Percentiles rank a stretch among this genome's conserved stretches.
Conservation (phyloP, 495 filamentous ascomycete genomes). For the Clavariopsis aquatica region DNA sequence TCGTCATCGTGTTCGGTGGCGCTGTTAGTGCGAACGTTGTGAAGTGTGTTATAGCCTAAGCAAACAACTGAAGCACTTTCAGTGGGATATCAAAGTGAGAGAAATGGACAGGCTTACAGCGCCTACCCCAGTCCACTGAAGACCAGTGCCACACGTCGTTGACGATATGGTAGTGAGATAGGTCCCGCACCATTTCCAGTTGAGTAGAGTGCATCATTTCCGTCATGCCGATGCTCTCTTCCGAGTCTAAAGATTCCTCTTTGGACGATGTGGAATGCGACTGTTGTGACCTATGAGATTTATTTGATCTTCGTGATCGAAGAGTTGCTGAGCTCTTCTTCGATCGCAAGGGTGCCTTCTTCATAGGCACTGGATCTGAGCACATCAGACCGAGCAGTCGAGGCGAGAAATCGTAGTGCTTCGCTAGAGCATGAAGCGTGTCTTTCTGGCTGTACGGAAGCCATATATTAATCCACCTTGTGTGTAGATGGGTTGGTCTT, state of each 20-base stretch:
- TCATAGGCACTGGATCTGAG: slow-evolving; percentile 52
- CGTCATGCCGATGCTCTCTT: slow-evolving; percentile 38
- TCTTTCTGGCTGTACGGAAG: slow-evolving; percentile 61
- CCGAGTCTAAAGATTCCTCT: slow-evolving; percentile 27
- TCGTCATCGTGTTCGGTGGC: slow-evolving; percentile 40
- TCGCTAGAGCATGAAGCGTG: slow-evolving; percentile 55
- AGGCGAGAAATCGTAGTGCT: slow-evolving; percentile 67
- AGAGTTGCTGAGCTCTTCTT: slow-evolving; percentile 30
- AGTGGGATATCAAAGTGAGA: neutral
- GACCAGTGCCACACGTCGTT: slow-evolving; percentile 68
- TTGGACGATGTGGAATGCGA: slow-evolving; percentile 8
- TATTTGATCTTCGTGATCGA: slow-evolving; percentile 25
- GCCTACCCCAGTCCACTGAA: slow-evolving; percentile 60
- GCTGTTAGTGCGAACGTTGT: slow-evolving; percentile 52
- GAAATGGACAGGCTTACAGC: slow-evolving; percentile 47
- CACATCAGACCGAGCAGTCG: slow-evolving; percentile 68
- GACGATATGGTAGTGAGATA: slow-evolving; percentile 55
- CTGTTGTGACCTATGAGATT: slow-evolving; percentile 28
- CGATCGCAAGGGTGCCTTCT: slow-evolving; percentile 22
- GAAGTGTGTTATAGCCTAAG: slow-evolving; percentile 79
- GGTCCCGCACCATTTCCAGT: slow-evolving; percentile 36
- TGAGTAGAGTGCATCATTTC: slow-evolving; percentile 33
- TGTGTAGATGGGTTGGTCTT: slow-evolving; percentile 38
- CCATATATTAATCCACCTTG: slow-evolving; percentile 81
- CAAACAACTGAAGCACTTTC: slow-evolving; percentile 63